Evolutionary conservation across 2,329 filamentous ascomycete species (phyloP), one percentile per base, ranked within the genome.

Genomic region (Ophiocordyceps camponoti-leonardi): DNA sequence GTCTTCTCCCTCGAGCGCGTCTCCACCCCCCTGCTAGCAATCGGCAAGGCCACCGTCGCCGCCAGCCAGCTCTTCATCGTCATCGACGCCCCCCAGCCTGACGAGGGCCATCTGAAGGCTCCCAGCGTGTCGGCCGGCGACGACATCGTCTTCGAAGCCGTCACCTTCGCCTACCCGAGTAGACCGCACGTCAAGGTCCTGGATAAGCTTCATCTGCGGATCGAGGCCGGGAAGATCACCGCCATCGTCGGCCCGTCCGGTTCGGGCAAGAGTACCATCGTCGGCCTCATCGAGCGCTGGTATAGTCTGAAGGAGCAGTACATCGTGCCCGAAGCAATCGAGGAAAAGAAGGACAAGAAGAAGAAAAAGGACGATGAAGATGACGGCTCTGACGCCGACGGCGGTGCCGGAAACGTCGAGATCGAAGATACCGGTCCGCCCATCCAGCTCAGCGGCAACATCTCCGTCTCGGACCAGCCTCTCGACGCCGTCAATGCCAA

Each of bases 201-300:
- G 1, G 70, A 82, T 51, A 62, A 68, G 3, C 58, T 85, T 3
- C 68, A 71, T 52, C 60, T 84, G 10, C 64, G 59, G 0, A 73
- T 86, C 46, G 67, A 73, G 48, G 68, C 73, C 8, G 79, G 79
- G 19, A 81, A 83, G 54, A 72, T 84, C 18, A 94, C 90, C 2
- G 92, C 92, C 1, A 68, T 98, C 8, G 92, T 98, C 6, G 92
- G 92, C 47, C 86, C 90, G 0, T 96, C 90, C 12, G 92, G 90
- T 12, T 93, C 84, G 37, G 92, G 92, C 43, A 98, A 96, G 65
- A 90, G 83, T 55, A 96, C 92, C 0, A 88, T 96, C 49, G 83
- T 96, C 26, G 90, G 78, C 0, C 62, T 87, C 2, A 65, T 86
- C 3, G 77, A 86, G 55, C 67, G 81, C 30, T 86, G 81, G 79